phyloP scores from a whole-genome alignment of 2,329 filamentous ascomycete species.

The Thielaviopsis ethacetica region DNA sequence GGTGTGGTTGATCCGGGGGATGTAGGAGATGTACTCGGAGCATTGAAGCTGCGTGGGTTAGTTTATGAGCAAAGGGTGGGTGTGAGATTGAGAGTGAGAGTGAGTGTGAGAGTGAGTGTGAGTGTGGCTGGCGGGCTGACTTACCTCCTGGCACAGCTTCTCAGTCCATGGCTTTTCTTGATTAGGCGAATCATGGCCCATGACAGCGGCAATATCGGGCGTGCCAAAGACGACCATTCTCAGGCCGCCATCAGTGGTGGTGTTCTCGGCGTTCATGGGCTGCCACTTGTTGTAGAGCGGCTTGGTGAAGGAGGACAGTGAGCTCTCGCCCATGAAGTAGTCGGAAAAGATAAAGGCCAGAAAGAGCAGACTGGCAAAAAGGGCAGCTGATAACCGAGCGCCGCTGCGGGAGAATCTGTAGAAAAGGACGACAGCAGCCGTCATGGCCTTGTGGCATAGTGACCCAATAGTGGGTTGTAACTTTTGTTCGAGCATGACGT shows the following conservation, averaged over 20 bases:
- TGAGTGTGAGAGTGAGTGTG: no score
- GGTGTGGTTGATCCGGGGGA: slow-evolving; percentile 26
- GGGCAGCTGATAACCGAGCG: slow-evolving; percentile 17
- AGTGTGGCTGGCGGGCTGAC: no score
- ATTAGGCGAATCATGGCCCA: slow-evolving; percentile 22
- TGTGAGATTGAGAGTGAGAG: not conserved
- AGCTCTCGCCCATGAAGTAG: slow-evolving; percentile 8
- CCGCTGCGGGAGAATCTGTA: slow-evolving; percentile 25
- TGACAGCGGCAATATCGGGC: slow-evolving; percentile 24
- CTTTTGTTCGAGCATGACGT: slow-evolving; percentile 6
- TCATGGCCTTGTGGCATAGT: not conserved
- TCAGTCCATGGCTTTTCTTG: slow-evolving; percentile 28
- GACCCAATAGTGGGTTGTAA: not conserved
- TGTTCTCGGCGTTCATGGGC: slow-evolving; percentile 15
- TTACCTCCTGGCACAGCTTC: slow-evolving; percentile 30
- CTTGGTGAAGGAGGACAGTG: slow-evolving; percentile 9
- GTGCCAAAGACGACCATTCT: slow-evolving; percentile 36
- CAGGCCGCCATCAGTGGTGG: slow-evolving; percentile 20
- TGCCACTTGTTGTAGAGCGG: slow-evolving; percentile 15
- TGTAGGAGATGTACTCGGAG: slow-evolving; percentile 27
- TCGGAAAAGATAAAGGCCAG: slow-evolving; percentile 15
- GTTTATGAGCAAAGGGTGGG: not conserved
- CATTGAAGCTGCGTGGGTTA: slow-evolving; percentile 26
- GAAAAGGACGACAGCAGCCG: slow-evolving; percentile 19
- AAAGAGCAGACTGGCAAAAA: slow-evolving; percentile 18